Percentiles rank a stretch among this genome's conserved stretches.
phyloP scores from a whole-genome alignment of 495 filamentous ascomycete genomes.

The Alectoria sarmentosa region DNA sequence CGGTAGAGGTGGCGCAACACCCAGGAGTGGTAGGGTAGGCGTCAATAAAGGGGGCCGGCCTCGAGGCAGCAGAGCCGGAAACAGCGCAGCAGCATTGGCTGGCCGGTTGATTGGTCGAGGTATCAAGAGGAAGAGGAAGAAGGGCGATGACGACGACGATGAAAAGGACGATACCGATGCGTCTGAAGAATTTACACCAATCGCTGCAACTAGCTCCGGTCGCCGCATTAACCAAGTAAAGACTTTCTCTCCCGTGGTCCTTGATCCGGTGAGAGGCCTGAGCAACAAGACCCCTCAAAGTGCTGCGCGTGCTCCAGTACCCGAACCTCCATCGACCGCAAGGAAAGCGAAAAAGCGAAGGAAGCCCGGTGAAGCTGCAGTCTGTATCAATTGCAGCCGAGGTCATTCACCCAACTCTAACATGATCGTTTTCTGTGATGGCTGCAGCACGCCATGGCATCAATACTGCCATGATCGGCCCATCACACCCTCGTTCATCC shows the following conservation, averaged over 20 bases:
- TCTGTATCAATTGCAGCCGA: conserved; percentile 73
- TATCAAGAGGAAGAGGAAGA: conserved; percentile 43
- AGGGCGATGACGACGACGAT: conserved; percentile 37
- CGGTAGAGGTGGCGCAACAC: conserved; percentile 7
- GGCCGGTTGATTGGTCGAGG: conserved; percentile 2
- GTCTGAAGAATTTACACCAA: conserved; percentile 43
- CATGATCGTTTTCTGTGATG: conserved; percentile 91
- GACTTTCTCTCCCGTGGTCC: conserved; percentile 45
- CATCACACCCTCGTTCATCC: conserved; percentile 63
- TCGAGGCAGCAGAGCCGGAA: conserved; percentile 22
- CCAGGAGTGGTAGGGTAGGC: conserved; percentile 4
- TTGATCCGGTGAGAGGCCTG: conserved; percentile 28
- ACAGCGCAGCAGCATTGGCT: conserved; percentile 8
- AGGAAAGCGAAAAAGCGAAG: conserved; percentile 40
- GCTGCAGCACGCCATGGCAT: conserved; percentile 83
- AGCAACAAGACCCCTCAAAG: conserved; percentile 36
- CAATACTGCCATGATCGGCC: conserved; percentile 84
- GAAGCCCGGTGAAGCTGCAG: conserved; percentile 37
- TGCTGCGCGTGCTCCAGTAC: conserved; percentile 24
- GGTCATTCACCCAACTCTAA: conserved; percentile 69
- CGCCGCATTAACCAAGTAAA: conserved; percentile 70
- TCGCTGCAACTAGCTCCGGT: conserved; percentile 75
- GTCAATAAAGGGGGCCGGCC: conserved; percentile 21
- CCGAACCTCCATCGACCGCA: conserved; percentile 21
- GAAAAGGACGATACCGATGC: conserved; percentile 43